Percentiles rank a stretch among this genome's conserved stretches.
These are phyloP conservation scores for Nicotiana obtusifolia DNA, from an alignment of 257 asterid genomes.

Conservation along the genomic window DNA sequence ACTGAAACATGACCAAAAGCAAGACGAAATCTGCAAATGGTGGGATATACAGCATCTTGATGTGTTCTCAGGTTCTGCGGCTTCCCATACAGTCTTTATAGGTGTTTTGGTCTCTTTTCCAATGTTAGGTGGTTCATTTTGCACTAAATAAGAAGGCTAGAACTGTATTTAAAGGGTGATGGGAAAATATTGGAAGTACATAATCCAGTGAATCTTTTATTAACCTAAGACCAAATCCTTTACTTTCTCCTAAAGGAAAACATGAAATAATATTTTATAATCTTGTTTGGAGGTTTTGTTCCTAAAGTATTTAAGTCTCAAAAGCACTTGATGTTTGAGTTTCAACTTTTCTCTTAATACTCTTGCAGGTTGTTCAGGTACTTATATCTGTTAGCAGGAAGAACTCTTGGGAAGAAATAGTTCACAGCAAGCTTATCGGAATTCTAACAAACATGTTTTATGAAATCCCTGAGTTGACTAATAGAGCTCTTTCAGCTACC, in stretches of 20 bases:
- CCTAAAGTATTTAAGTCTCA: neutral
- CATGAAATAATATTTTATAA: no score
- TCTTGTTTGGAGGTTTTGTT: neutral
- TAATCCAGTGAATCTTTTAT: no score
- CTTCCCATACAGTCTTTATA: neutral
- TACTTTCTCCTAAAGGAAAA: no score
- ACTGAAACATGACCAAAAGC: neutral
- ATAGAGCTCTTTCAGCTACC: constrained; percentile 50
- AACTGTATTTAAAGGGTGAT: no score
- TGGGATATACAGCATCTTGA: neutral
- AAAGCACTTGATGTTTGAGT: neutral
- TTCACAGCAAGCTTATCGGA: constrained; percentile 89
- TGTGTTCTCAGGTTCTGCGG: neutral
- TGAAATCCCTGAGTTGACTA: constrained; percentile 60
- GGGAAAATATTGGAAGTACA: no score
- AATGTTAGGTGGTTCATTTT: no score
- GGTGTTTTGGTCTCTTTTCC: no score
- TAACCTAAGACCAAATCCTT: no score
- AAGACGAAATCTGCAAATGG: neutral
- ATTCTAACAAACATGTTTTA: constrained; percentile 93
- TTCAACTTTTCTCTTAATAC: constrained; percentile 8
- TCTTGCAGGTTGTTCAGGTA: constrained; percentile 73
- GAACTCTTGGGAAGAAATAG: constrained; percentile 93
- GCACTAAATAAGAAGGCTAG: no score
- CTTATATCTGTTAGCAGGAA: constrained; percentile 75